A percentile compares a stretch with the other conserved stretches of the same genome.
Conservation (phyloP, 2,329 filamentous ascomycete species). For the Rhinocladiella similis region DNA sequence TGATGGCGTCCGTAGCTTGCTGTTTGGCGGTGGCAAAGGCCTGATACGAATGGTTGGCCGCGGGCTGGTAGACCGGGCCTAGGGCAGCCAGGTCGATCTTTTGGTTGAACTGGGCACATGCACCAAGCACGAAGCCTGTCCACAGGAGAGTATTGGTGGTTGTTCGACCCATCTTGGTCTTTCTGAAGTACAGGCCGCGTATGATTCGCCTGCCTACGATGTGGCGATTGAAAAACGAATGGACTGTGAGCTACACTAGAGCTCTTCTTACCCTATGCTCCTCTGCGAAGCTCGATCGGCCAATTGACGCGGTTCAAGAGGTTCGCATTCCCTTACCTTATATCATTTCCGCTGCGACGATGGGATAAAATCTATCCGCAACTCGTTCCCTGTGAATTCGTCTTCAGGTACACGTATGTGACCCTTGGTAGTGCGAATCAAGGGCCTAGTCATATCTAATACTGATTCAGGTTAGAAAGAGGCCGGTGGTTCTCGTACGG, state of each 20-base stretch:
- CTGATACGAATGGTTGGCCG: constrained; percentile 1
- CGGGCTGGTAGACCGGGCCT: constrained; percentile 4
- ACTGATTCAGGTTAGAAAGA: no score
- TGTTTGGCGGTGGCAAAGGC: constrained; percentile 3
- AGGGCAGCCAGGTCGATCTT: constrained; percentile 8
- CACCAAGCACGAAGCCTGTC: background rate
- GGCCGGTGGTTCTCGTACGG: no score
- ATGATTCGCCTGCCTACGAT: background rate
- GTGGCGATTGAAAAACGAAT: background rate
- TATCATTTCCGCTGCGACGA: background rate
- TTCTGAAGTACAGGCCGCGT: background rate
- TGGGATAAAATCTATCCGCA: background rate
- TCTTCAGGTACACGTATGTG: background rate
- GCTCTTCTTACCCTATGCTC: background rate
- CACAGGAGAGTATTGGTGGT: background rate
- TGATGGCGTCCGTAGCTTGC: constrained; percentile 7
- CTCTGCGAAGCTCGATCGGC: no score
- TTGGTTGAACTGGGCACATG: background rate
- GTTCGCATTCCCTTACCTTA: background rate
- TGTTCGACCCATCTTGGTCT: background rate
- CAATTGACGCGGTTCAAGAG: background rate
- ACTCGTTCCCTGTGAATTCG: background rate
- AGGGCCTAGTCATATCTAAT: no score
- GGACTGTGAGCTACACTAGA: background rate
- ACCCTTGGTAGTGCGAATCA: no score